A percentile compares a stretch with the other conserved stretches of the same genome.
Evolutionary conservation across 2,329 filamentous ascomycete genomes (phyloP).

Genomic region (Hortaea sp.): DNA sequence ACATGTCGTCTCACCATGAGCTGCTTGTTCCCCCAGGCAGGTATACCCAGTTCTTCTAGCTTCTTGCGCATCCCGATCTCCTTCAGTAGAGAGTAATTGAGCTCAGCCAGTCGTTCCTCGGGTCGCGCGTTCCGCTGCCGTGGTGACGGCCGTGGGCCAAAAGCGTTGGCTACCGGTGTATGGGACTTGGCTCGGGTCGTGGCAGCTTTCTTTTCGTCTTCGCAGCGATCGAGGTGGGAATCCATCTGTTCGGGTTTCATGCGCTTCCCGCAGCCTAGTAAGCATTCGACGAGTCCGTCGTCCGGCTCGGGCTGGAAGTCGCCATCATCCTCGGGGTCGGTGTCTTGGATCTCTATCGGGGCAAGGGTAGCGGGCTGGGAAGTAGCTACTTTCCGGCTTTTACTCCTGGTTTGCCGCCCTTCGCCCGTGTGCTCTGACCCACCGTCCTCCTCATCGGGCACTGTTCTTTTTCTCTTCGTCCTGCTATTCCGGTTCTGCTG

Average conservation of each 20-base stretch:
- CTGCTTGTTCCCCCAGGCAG: conserved; percentile 55
- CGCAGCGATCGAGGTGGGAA: conserved; percentile 65
- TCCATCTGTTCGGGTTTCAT: conserved; percentile 77
- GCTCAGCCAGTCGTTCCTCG: conserved; percentile 60
- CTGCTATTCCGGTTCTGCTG: conserved; percentile 13
- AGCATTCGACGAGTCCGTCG: conserved; percentile 73
- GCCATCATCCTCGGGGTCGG: conserved; percentile 29
- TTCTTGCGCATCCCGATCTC: conserved; percentile 71
- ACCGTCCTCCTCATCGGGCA: conserved; percentile 23
- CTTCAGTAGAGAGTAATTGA: conserved; percentile 82
- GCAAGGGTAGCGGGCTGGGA: conserved; percentile 19
- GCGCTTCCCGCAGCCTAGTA: conserved; percentile 60
- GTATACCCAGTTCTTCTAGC: conserved; percentile 68
- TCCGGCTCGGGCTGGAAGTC: conserved; percentile 33
- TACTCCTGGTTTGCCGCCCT: conserved; percentile 28
- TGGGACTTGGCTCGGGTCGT: conserved; percentile 12
- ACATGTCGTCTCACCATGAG: conserved; percentile 71
- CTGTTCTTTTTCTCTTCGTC: conserved; percentile 44
- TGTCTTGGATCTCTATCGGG: conserved; percentile 26
- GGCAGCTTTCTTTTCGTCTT: conserved; percentile 27
- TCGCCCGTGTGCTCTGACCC: conserved; percentile 7
- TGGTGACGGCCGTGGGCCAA: conserved; percentile 4
- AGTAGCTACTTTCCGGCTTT: conserved; percentile 24
- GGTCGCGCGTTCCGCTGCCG: conserved; percentile 24
- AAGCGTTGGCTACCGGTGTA: conserved; percentile 10